Percentiles rank a stretch among this genome's conserved stretches.
phyloP scores from a whole-genome alignment of 441 rosid genomes.

The Lepidium campestre region DNA sequence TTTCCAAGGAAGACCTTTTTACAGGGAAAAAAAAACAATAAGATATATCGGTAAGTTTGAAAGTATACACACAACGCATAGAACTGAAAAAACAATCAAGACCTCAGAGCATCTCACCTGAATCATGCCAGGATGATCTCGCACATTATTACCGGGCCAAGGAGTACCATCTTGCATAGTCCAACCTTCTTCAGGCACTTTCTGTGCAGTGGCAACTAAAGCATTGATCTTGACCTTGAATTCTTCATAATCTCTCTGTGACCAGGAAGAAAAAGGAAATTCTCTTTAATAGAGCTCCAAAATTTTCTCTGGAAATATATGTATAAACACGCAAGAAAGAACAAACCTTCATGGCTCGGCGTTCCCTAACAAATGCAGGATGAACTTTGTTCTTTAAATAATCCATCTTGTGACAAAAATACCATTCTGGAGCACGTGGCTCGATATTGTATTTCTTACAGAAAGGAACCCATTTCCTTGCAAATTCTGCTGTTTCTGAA shows the following conservation, averaged over 20 bases:
- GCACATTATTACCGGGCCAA: slow-evolving; percentile 75
- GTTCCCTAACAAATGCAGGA: slow-evolving; percentile 65
- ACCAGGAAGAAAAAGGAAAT: not conserved
- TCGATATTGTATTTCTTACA: slow-evolving; percentile 61
- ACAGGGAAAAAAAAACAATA: not conserved
- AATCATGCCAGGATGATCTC: slow-evolving; percentile 94
- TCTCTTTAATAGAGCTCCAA: not conserved
- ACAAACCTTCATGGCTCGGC: slow-evolving; percentile 70
- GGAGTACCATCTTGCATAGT: slow-evolving; percentile 90
- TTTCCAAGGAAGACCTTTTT: slow-evolving; percentile 75
- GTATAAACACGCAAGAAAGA: not conserved
- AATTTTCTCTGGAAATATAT: not conserved
- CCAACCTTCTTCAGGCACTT: slow-evolving; percentile 89
- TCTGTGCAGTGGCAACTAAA: slow-evolving; percentile 67
- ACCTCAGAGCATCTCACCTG: slow-evolving; percentile 49
- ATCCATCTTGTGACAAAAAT: slow-evolving; percentile 69
- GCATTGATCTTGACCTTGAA: slow-evolving; percentile 72
- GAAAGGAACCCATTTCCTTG: slow-evolving; percentile 82
- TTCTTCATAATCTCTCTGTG: slow-evolving; percentile 78
- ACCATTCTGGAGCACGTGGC: slow-evolving; percentile 87
- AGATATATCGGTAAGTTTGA: not conserved
- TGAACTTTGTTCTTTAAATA: slow-evolving; percentile 70
- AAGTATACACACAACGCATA: not conserved
- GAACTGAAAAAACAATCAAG: not conserved
- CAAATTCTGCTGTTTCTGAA: slow-evolving; percentile 78